Base-by-base conservation (phyloP, 306 rosid genomes). In the Datisca glomerata region DNA sequence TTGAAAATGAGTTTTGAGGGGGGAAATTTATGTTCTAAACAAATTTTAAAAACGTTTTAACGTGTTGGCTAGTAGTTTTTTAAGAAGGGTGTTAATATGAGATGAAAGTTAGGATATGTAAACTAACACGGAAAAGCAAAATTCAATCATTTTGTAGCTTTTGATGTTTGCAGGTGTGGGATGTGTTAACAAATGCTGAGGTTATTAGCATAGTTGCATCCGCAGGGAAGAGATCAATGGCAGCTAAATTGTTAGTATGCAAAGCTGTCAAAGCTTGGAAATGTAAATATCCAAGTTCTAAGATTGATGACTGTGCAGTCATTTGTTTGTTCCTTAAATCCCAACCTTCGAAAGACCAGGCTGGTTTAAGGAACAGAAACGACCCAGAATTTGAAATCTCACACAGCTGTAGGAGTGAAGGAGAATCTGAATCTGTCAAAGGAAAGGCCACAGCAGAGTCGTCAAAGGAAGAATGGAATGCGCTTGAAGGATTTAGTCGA, bases 191-290 rank as follows among this genome's bases (percentile, higher is more conserved):
- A 12, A 91, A 91, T 65, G 29, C n/a, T 8, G 91, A 84, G 59
- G 98, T 75, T 11, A 47, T 91, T 47, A 63, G 55, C 53, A 78
- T 80, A 58, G 91, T 91, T 33, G 81, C 81, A 39, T 72, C 93
- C 11, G 74, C 81, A 39, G 74, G 55, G 67, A 75, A 38, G 47
- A 66, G 71, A 55, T 70, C 78, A 12, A 21, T n/a, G 3, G 96
- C 94, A 12, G 91, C 98, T 1, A 78, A 65, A 37, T 35, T 67
- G 62, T 23, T 91, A 18, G 84, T 80, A 4, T 68, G 66, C 24
- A 62, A 66, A 8, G 98, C 98, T 0, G 78, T 75, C 7, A 33
- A 52, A 45, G 79, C 83, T 6, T 91, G 96, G 98, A 61, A 35
- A 29, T 29, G 45, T 6, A 74, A 70, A 43, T 84, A 60, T 53